Evolutionary conservation across 2,329 filamentous ascomycete genomes (phyloP), one percentile per base, ranked within the genome.

Genomic region (Decorospora gaudefroyi): DNA sequence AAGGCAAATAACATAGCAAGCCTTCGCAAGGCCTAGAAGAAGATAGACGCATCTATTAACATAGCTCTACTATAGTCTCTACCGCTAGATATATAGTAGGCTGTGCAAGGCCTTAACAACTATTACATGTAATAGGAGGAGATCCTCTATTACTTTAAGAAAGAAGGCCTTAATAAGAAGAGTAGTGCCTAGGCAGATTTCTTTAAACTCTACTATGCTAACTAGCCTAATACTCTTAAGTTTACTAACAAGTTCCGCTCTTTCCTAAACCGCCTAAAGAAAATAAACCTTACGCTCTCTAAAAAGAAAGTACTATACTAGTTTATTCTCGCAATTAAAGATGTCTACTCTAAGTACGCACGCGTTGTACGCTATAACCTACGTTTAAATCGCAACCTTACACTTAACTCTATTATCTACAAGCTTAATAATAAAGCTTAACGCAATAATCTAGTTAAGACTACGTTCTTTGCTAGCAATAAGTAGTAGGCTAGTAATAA

Each of bases 211-310:
- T 10, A 10, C 21, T 23, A 10, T 23, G 21, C 21, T 23, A 10
- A 23, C 21, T 10, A 23, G 21, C 21, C 21, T 23, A 23, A 23
- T 23, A 23, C 21, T 10, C 21, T 23, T 10, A 23, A 23, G 21
- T 23, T 23, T 10, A 23, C 21, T 23, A 10, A 23, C 21, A 23
- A 23, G 21, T 23, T 23, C 21, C 21, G 21, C 21, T 23, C 21
- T 23, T 23, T 23, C 21, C 21, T 23, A 23, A 23, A 23, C 21
- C 21, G 21, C 21, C 10, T 29, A 28, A 37, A 7, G 27, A 8
- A 35, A 13, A 35, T n/a, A 18, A 26, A 35, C 21, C 17, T 35
- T 26, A 35, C 6, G 22, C 22, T 35, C 21, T 17, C 33, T 27
- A 18, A 35, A 17, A n/a, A 30, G 12, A 13, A 4, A 5, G 6